These are phyloP conservation scores for Secale cereale DNA, from an alignment of 176 grass and related monocot genomes.

Conservation along the genomic window DNA sequence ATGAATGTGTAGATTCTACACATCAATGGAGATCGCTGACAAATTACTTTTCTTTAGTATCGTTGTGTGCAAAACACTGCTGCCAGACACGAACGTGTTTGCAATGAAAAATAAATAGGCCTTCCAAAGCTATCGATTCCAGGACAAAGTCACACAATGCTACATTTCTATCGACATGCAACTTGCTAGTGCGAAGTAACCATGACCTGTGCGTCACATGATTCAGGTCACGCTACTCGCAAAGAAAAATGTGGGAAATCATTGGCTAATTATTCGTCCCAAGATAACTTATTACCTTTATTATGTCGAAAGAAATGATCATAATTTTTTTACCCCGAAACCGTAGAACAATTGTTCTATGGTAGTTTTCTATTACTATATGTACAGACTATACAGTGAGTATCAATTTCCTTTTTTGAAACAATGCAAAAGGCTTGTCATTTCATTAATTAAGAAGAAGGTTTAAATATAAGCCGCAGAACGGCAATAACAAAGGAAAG, in stretches of 20 bases:
- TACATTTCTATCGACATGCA: not conserved
- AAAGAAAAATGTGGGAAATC: not conserved
- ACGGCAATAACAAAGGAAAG: too few relatives aligned
- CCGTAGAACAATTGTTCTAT: too few relatives aligned
- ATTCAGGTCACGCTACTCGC: not conserved
- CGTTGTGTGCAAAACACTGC: too few relatives aligned
- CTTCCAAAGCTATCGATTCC: not conserved
- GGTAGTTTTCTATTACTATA: too few relatives aligned
- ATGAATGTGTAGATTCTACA: too few relatives aligned
- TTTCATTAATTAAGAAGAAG: too few relatives aligned
- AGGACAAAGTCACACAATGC: not conserved
- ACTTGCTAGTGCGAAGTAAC: not conserved
- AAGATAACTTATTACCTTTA: not conserved
- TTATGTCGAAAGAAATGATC: not conserved
- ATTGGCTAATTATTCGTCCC: not conserved
- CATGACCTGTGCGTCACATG: constrained; percentile 17
- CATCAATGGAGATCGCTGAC: too few relatives aligned
- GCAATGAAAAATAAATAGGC: not conserved
- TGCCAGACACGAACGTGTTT: not conserved
- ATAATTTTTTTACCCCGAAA: not conserved
- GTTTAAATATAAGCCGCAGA: too few relatives aligned
- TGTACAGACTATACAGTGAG: too few relatives aligned
- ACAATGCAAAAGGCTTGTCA: too few relatives aligned
- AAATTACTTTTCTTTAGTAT: too few relatives aligned
- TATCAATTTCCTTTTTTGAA: too few relatives aligned